phyloP scores from a whole-genome alignment of 176 grass and related monocot genomes.

The Hsuehochloa calcarea region DNA sequence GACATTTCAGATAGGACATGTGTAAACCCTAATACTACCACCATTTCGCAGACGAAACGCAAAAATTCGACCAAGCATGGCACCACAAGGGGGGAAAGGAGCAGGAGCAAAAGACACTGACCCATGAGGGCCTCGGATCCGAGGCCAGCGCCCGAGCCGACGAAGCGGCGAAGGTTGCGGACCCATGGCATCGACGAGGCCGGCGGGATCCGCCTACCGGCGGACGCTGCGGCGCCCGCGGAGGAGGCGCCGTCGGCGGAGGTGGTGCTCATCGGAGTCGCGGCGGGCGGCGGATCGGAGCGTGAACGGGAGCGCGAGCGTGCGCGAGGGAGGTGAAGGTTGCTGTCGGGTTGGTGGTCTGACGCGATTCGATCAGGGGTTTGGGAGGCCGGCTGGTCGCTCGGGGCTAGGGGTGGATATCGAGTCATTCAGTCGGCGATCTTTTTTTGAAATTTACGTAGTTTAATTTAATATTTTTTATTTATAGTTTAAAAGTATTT shows the following conservation, averaged over 20 bases:
- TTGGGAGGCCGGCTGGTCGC: not conserved
- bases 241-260: conserved; percentile 50
- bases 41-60: not conserved
- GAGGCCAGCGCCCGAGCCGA: conserved; percentile 80
- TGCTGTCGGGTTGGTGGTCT: not conserved
- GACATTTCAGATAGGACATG: conserved; percentile 1
- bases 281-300: conserved; percentile 24
- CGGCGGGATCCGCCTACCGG: conserved; percentile 69
- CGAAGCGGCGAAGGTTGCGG: conserved; percentile 88
- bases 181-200: conserved; percentile 95
- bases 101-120: conserved; percentile 31
- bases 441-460: no score
- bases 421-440: no score
- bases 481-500: no score
- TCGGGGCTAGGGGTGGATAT: not conserved
- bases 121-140: conserved; percentile 96
- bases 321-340: conserved; percentile 13
- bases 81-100: not conserved
- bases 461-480: no score
- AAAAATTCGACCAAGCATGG: not conserved
- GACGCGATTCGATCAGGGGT: not conserved
- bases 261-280: conserved; percentile 60
- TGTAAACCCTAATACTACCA: conserved; percentile 32
- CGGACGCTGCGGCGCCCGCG: conserved; percentile 32
- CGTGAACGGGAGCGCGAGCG: not conserved